Evolutionary conservation across 768 basidiomycete species (phyloP).

Genomic region (Pilatotrama ljubarskyi): DNA sequence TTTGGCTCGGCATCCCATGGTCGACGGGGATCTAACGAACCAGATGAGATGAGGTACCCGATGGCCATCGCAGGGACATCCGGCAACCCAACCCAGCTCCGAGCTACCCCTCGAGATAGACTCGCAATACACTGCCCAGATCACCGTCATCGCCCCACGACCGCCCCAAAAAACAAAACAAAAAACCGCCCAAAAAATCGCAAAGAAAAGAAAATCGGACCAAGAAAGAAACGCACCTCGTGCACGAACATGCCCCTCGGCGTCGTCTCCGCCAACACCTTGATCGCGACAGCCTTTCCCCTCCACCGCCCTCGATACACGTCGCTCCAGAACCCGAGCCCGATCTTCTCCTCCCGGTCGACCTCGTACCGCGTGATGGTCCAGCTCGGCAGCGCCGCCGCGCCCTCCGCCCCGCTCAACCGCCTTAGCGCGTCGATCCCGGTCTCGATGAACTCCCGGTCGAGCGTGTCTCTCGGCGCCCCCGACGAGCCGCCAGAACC

Average conservation of each 20-base stretch:
- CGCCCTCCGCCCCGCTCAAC: constrained; percentile 43
- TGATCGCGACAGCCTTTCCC: constrained; percentile 65
- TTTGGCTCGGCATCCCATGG: too few relatives aligned
- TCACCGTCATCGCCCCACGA: too few relatives aligned
- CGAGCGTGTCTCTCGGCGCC: constrained; percentile 49
- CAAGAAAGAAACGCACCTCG: constrained; percentile 9
- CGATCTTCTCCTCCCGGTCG: constrained; percentile 66
- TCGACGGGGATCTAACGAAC: too few relatives aligned
- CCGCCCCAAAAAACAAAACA: too few relatives aligned
- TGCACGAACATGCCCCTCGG: constrained; percentile 58
- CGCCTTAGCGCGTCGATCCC: constrained; percentile 71
- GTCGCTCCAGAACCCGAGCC: constrained; percentile 73
- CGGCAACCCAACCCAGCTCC: too few relatives aligned
- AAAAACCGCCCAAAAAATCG: too few relatives aligned
- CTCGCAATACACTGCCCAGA: too few relatives aligned
- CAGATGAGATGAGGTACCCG: too few relatives aligned
- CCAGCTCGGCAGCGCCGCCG: constrained; percentile 58
- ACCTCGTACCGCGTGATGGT: constrained; percentile 84
- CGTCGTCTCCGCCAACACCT: constrained; percentile 64
- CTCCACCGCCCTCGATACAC: constrained; percentile 81
- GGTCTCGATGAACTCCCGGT: constrained; percentile 69
- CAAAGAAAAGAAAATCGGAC: too few relatives aligned
- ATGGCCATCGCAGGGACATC: too few relatives aligned
- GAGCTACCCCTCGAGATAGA: too few relatives aligned
- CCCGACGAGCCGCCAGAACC: constrained; percentile 5